Evolutionary conservation across 2,329 filamentous ascomycete species (phyloP), one percentile per base, ranked within the genome.

Genomic region (Hymenoscyphus fraxineus): DNA sequence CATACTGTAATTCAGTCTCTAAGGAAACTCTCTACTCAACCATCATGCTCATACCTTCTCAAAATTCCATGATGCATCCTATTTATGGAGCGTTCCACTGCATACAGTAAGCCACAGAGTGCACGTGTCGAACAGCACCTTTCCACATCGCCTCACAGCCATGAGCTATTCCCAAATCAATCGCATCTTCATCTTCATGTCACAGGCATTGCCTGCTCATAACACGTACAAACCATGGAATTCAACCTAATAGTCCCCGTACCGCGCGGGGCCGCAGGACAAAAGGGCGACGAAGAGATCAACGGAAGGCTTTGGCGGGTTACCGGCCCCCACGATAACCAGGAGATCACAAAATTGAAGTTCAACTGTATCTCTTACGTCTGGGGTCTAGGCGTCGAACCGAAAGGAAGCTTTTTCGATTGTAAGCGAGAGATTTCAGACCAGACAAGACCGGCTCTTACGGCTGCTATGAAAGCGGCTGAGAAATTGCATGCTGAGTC

Each of bases 331-430:
- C 38, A 62, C 22, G 58, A 64, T 41, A 39, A 56, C 35, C 54
- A 64, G 12, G 39, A 44, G 15, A 51, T 59, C 2, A 27, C 27
- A 35, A 51, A 54, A 5, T 31, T 61, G n/a, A 66, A 64, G 47
- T 69, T 68, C 44, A 64, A 65, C 9, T 69, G 67, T 39, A 58
- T 68, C 31, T 68, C 66, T 1, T 69, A 69, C n/a, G 67, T 67
- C 40, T 69, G 67, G 67, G 66, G 67, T 2, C 10, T 31, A 19
- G 66, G 62, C 6, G 41, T 61, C 5, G 67, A 65, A n/a, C 47
- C 40, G 16, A 38, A 13, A 32, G 67, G 67, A 19, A 65, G 60
- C 41, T 69, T 69, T 41, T 68, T 69, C 58, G 59, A 64, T 32
- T 66, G 63, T 31, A 59, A 66, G 32, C 61, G 61, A 62, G 63